Base-by-base conservation (phyloP, 2,329 filamentous ascomycete species). In the Penicillium olsonii region DNA sequence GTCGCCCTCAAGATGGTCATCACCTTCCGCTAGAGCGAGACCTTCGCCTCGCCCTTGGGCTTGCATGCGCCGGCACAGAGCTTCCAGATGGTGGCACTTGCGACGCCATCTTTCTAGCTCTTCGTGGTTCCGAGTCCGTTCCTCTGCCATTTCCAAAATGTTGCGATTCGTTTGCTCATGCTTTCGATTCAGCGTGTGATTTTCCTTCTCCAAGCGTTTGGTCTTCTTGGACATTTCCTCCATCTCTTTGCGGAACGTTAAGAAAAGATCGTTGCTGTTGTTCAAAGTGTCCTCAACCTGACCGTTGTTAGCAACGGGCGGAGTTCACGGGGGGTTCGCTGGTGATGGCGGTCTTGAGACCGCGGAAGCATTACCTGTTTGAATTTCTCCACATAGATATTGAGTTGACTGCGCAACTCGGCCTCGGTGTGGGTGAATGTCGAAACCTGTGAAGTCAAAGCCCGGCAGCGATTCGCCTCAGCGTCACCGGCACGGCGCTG, bases 181-280 rank as follows among this genome's bases (percentile, higher is more conserved):
- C 72, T 96, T 96, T 48, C 92, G 84, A 59, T 90, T 95, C 43
- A 96, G 81, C 15, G 84, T 87, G 62, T 94, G 87, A 64, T 99
- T 97, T 67, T 99, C 94, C 74, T 96, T 96, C 71, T 99, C 94
- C 45, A 99, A 78, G 20, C 91, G 87, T 73, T 96, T 96, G 5
- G 92, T 96, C 77, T 97, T 97, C 77, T 96, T 96, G 1, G 92
- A 96, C 92, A 97, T 97, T 67, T 97, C 94, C 74, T 97, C 94
- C 92, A 97, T 97, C 74, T 97, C 94, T 75, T 96, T 96, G 46
- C 92, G 84, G 74, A 97, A 97, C 1, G 94, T 96, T 60, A 96
- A 78, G 72, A 97, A 97, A 45, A 97, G 78, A 69, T 97, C 94
- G 76, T 97, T 97, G 73, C 90, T 96, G 69, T 96, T 97, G 75